Conservation (phyloP, 495 filamentous ascomycete species). For the Bryoglossum gracile region DNA sequence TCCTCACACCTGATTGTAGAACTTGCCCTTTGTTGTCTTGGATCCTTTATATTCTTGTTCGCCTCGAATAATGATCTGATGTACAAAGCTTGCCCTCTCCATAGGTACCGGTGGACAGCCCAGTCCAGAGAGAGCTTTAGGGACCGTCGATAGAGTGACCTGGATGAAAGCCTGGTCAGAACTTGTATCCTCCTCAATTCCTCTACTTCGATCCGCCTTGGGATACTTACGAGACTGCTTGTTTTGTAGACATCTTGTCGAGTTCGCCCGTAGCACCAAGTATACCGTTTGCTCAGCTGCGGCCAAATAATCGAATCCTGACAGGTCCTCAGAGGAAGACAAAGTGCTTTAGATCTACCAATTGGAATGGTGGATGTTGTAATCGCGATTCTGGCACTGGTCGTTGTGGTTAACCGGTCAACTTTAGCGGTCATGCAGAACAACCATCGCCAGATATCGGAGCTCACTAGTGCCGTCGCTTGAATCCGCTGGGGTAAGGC, state of each 20-base stretch:
- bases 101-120: conserved; percentile 82
- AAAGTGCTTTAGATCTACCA: background rate
- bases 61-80: conserved; percentile 93
- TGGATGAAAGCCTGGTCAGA: conserved; percentile 30
- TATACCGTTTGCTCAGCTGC: conserved; percentile 1
- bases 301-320: background rate
- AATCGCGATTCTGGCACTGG: too few species aligned
- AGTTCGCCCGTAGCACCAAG: background rate
- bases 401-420: background rate
- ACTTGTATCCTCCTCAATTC: background rate
- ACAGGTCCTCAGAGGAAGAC: background rate
- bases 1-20: background rate
- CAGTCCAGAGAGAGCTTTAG: conserved; percentile 92
- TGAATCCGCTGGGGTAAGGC: conserved; percentile 9
- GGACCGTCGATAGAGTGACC: conserved; percentile 87
- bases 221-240: conserved; percentile 18
- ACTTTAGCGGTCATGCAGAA: too few species aligned
- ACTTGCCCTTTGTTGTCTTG: conserved; percentile 76
- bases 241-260: conserved; percentile 23
- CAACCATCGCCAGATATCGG: conserved; percentile 16
- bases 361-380: background rate
- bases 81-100: conserved; percentile 93
- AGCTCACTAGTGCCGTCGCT: conserved; percentile 9
- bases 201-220: too few species aligned
- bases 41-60: conserved; percentile 79